Evolutionary conservation across 2,329 filamentous ascomycete genomes (phyloP).

Genomic region (Neonectria punicea): DNA sequence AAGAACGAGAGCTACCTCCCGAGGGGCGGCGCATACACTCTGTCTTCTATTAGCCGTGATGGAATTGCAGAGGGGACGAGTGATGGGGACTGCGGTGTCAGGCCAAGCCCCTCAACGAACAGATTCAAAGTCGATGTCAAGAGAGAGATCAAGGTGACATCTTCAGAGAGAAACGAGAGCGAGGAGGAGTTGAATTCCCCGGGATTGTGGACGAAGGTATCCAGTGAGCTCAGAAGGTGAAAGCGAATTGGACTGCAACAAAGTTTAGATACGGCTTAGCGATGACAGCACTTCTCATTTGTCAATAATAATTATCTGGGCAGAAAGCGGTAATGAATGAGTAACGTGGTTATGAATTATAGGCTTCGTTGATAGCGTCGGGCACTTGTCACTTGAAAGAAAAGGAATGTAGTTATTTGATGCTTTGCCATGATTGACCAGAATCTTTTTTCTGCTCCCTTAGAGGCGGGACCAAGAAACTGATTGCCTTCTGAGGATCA

Average conservation of each 20-base stretch:
- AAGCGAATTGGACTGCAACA: too few relatives aligned
- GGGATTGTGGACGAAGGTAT: background rate
- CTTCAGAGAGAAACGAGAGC: constrained; percentile 23
- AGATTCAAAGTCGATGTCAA: constrained; percentile 19
- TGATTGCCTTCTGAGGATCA: too few relatives aligned
- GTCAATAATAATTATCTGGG: background rate
- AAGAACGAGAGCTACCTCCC: constrained; percentile 27
- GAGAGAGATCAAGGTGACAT: constrained; percentile 28
- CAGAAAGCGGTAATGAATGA: background rate
- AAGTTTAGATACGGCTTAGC: background rate
- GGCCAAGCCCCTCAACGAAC: background rate
- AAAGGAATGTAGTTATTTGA: background rate
- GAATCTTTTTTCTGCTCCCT: too few relatives aligned
- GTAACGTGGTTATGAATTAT: too few relatives aligned
- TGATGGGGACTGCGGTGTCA: background rate
- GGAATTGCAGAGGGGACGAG: background rate
- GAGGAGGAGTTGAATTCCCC: constrained; percentile 33
- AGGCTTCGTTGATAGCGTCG: too few relatives aligned
- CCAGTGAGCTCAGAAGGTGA: background rate
- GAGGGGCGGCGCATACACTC: constrained; percentile 22
- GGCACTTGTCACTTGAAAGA: background rate
- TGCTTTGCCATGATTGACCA: background rate
- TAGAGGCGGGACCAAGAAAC: too few relatives aligned
- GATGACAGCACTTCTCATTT: background rate
- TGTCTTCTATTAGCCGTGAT: constrained; percentile 25